A percentile compares a stretch with the other conserved stretches of the same genome.
Evolutionary conservation across 257 asterid species (phyloP).

Genomic region (Haberlea rhodopensis): DNA sequence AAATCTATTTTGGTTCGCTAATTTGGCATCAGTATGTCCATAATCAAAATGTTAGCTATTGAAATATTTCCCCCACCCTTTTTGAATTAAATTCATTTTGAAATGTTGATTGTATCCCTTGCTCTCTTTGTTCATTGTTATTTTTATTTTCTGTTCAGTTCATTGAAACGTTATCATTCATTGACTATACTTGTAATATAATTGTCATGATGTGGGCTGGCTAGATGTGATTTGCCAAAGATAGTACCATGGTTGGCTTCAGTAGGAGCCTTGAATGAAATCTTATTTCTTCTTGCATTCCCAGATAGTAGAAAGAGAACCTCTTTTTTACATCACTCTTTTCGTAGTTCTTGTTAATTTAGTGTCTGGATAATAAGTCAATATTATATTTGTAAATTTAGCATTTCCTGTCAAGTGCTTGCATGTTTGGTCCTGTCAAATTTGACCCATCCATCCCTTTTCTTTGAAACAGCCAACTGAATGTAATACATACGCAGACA

Average conservation of each 20-base stretch:
- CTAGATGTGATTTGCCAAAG: no score
- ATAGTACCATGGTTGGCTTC: no score
- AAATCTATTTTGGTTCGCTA: not conserved
- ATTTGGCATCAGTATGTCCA: not conserved
- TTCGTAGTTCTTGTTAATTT: constrained; percentile 7
- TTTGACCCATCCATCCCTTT: constrained; percentile 42
- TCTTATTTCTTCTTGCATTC: not conserved
- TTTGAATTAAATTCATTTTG: constrained; percentile 12
- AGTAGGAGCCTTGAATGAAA: no score
- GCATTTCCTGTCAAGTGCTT: constrained; percentile 19
- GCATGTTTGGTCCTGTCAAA: constrained; percentile 15
- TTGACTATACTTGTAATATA: no score
- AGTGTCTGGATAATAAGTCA: constrained; percentile 11
- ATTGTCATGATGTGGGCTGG: no score
- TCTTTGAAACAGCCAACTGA: constrained; percentile 91
- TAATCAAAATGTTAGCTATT: constrained; percentile 10
- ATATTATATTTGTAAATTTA: not conserved
- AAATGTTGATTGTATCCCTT: constrained; percentile 9
- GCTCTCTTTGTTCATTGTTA: no score
- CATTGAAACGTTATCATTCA: no score
- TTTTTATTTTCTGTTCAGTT: no score
- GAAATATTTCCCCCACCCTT: constrained; percentile 10
- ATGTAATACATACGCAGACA: constrained; percentile 94
- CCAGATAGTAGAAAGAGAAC: not conserved
- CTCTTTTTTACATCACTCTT: no score